A percentile compares a stretch with the other conserved stretches of the same genome.
Evolutionary conservation across 805 yeast species (phyloP).

Genomic region (Brettanomyces naardenensis): DNA sequence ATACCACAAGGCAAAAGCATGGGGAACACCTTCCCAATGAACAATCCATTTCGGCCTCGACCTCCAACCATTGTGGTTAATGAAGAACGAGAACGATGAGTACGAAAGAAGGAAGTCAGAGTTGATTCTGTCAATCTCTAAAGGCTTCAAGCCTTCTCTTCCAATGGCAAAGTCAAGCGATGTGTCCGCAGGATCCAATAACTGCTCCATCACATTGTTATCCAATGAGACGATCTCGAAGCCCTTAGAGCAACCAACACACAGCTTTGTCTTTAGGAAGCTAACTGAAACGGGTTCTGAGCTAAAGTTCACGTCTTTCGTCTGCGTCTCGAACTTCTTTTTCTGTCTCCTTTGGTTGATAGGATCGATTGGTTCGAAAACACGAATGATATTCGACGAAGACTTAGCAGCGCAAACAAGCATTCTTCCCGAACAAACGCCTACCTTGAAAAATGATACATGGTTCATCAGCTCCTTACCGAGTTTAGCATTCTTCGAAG

Average conservation of each 20-base stretch:
- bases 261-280: constrained; percentile 77
- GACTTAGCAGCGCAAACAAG: constrained; percentile 85
- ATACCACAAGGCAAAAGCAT: constrained; percentile 85
- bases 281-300: constrained; percentile 91
- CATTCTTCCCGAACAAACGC: constrained; percentile 83
- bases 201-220: constrained; percentile 77
- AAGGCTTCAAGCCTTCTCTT: constrained; percentile 71
- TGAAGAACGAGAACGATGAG: constrained; percentile 89
- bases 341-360: constrained; percentile 49
- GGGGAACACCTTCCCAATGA: constrained; percentile 96
- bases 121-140: constrained; percentile 85
- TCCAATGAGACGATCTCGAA: constrained; percentile 89
- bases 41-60: constrained; percentile 89
- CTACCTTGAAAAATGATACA: constrained; percentile 85
- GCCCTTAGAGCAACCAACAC: constrained; percentile 95
- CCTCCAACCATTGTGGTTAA: constrained; percentile 94
- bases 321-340: constrained; percentile 60
- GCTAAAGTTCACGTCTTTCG: constrained; percentile 69
- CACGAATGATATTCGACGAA: constrained; percentile 69
- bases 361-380: constrained; percentile 87
- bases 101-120: constrained; percentile 83
- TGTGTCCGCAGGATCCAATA: constrained; percentile 97
- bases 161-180: constrained; percentile 89
- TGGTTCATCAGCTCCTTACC: constrained; percentile 81
- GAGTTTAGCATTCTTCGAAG: constrained; percentile 46